Conservation (phyloP, 805 yeast species). For the Candida coquimbonensis region DNA sequence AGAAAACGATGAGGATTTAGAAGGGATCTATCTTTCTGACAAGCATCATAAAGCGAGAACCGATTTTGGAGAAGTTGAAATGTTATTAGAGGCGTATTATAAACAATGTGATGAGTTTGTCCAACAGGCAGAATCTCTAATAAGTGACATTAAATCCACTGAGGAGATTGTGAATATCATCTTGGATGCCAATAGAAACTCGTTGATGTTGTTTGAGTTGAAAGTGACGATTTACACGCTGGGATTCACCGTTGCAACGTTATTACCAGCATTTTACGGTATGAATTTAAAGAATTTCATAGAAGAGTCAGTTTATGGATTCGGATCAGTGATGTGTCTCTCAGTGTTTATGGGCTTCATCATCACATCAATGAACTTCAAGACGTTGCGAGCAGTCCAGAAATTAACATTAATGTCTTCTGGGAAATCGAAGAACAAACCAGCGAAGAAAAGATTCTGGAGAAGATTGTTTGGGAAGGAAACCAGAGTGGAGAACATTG, state of each 20-base stretch:
- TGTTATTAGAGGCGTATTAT: conserved; percentile 82
- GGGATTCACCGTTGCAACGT: conserved; percentile 79
- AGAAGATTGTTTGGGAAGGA: conserved; percentile 10
- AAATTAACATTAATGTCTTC: conserved; percentile 50
- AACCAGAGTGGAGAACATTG: conserved; percentile 11
- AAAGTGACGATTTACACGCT: conserved; percentile 78
- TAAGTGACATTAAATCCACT: conserved; percentile 80
- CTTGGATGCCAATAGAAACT: conserved; percentile 84
- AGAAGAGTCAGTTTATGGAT: conserved; percentile 61
- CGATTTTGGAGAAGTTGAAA: conserved; percentile 71
- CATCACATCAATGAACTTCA: conserved; percentile 51
- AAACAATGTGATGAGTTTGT: conserved; percentile 91
- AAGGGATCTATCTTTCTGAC: conserved; percentile 67
- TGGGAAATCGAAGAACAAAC: conserved; percentile 9
- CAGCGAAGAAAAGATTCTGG: conserved; percentile 17
- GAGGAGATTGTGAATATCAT: conserved; percentile 91
- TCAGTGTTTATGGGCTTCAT: conserved; percentile 48
- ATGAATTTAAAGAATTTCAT: conserved; percentile 77
- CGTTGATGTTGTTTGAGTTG: conserved; percentile 80
- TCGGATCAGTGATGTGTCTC: conserved; percentile 45
- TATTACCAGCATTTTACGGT: conserved; percentile 84
- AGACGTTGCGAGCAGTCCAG: conserved; percentile 53
- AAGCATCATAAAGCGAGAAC: conserved; percentile 20
- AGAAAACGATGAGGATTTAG: conserved; percentile 81
- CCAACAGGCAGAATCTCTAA: conserved; percentile 78